Evolutionary conservation across 176 grass and related monocot species (phyloP).

Genomic region (barley (Hordeum vulgare)): DNA sequence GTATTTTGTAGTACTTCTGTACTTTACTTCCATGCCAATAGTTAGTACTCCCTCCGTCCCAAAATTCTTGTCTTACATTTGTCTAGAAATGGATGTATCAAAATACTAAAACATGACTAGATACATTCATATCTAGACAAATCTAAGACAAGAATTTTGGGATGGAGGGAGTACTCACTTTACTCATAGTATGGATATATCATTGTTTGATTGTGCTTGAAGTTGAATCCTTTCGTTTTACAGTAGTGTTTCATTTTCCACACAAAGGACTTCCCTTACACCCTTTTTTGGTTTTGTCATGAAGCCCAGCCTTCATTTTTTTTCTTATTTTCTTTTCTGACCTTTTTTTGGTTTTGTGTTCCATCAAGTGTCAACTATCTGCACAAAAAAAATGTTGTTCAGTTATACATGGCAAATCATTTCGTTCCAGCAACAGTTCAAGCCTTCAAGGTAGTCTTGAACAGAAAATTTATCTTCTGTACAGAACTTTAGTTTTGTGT

Average conservation of each 20-base stretch:
- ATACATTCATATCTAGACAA: too few relatives aligned
- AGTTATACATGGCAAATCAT: not conserved
- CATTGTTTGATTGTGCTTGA: not conserved
- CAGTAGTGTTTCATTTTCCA: not conserved
- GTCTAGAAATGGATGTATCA: too few relatives aligned
- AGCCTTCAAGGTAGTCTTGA: not conserved
- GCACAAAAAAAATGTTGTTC: not conserved
- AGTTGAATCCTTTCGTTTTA: not conserved
- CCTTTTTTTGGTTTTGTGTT: constrained; percentile 1
- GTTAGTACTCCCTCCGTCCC: not conserved
- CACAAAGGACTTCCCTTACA: not conserved
- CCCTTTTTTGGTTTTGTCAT: not conserved
- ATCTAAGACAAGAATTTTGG: too few relatives aligned
- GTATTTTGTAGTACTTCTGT: not conserved
- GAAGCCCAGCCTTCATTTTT: not conserved
- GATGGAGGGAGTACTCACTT: not conserved
- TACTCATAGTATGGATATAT: not conserved
- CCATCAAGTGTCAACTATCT: not conserved
- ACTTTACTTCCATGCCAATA: not conserved
- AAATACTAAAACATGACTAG: too few relatives aligned
- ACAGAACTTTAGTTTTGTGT: not conserved
- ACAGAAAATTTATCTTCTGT: not conserved
- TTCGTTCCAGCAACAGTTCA: not conserved
- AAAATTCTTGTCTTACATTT: too few relatives aligned
- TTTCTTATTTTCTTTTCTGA: not conserved